These are phyloP conservation scores for Amesomyces nigricolor DNA, from an alignment of 2,329 filamentous ascomycete genomes.

Conservation along the genomic window DNA sequence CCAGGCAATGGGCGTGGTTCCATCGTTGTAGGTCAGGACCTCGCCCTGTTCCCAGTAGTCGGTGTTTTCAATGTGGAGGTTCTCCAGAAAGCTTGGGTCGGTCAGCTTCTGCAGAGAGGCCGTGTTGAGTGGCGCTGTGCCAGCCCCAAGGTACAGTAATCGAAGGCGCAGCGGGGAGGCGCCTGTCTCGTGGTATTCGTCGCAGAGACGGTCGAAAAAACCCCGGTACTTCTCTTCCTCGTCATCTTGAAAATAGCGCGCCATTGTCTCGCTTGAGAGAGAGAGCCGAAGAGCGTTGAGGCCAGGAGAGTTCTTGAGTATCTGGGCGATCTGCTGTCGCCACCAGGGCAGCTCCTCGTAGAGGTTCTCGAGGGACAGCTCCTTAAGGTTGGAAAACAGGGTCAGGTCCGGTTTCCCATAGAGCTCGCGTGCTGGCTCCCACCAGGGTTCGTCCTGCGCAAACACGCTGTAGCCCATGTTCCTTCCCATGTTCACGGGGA, in stretches of 20 bases:
- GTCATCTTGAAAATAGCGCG: neutral
- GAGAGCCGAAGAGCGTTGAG: neutral
- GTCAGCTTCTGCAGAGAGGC: neutral
- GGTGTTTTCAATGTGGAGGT: neutral
- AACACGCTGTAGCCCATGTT: neutral
- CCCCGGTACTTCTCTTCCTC: neutral
- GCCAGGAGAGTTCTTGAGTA: neutral
- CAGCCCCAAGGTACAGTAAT: neutral
- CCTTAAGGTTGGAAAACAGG: neutral
- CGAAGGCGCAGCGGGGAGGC: neutral
- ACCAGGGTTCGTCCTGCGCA: neutral
- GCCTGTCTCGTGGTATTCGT: neutral
- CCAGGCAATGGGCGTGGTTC: neutral
- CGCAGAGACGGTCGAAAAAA: neutral
- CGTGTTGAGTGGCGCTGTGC: neutral
- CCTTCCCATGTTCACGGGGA: neutral
- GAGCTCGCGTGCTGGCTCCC: neutral
- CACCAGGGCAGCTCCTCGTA: slow-evolving; percentile 5
- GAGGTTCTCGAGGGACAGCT: neutral
- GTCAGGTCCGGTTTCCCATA: neutral
- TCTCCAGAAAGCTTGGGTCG: neutral
- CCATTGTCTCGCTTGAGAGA: neutral
- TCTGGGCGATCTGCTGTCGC: neutral
- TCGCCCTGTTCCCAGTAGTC: neutral
- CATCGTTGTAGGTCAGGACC: neutral